phyloP scores from a whole-genome alignment of 345 rosid species.

The Rhodomyrtus tomentosa region DNA sequence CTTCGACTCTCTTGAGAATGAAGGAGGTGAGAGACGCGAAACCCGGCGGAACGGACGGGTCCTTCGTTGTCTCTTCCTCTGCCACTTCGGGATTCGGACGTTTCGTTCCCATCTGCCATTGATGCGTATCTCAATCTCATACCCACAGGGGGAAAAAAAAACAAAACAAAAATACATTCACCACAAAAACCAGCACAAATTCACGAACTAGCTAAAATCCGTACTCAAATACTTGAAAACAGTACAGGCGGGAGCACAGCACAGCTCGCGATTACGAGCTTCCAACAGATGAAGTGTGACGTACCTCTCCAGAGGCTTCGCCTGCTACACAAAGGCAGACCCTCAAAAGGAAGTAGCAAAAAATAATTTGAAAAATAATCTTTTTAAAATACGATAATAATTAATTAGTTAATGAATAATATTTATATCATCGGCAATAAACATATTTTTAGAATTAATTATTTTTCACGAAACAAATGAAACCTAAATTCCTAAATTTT shows the following conservation, averaged over 20 bases:
- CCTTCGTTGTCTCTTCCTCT: not conserved
- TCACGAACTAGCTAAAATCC: no score
- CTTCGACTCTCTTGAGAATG: conserved; percentile 18
- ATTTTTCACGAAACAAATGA: not conserved
- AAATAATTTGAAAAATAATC: not conserved
- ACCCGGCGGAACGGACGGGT: conserved; percentile 16
- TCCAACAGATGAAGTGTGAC: not conserved
- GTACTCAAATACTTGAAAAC: no score
- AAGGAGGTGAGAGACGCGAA: conserved; percentile 32
- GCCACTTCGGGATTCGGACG: not conserved
- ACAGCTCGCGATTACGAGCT: not conserved
- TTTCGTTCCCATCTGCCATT: not conserved
- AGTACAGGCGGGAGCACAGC: no score
- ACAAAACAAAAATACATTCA: no score
- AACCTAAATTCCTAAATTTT: not conserved
- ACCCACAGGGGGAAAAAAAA: no score
- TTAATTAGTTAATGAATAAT: not conserved
- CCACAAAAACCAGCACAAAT: no score
- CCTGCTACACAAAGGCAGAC: not conserved
- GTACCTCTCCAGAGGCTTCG: not conserved
- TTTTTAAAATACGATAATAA: not conserved
- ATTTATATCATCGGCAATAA: not conserved
- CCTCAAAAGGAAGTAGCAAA: not conserved
- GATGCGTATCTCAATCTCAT: no score
- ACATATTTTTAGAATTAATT: not conserved